These are phyloP conservation scores for Pyrenochaeta sp. DNA, from an alignment of 2,329 filamentous ascomycete species.

Conservation along the genomic window DNA sequence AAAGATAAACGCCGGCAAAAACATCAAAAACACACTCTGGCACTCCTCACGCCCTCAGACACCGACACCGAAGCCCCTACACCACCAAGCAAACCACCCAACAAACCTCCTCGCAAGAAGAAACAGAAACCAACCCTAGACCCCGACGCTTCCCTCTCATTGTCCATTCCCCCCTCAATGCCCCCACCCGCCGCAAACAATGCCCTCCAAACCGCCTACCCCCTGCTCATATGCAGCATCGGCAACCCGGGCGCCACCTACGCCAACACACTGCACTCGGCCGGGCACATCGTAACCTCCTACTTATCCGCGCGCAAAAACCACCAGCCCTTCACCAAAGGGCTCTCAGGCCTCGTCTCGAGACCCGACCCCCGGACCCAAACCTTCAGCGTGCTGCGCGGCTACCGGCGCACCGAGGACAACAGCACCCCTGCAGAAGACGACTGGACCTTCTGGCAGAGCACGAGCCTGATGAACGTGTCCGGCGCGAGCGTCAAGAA, in stretches of 20 bases:
- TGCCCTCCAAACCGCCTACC: slow-evolving; percentile 34
- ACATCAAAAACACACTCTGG: slow-evolving; percentile 18
- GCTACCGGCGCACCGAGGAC: slow-evolving; percentile 21
- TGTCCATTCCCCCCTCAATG: slow-evolving; percentile 11
- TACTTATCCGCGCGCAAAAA: slow-evolving; percentile 27
- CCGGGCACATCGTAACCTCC: slow-evolving; percentile 80
- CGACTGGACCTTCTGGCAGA: slow-evolving; percentile 74
- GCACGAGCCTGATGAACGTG: slow-evolving; percentile 82
- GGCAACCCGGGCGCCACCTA: slow-evolving; percentile 78
- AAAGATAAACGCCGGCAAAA: slow-evolving; percentile 35
- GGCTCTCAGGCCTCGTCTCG: slow-evolving; percentile 39
- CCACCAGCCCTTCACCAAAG: slow-evolving; percentile 41
- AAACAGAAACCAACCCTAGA: slow-evolving; percentile 3
- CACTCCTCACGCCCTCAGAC: slow-evolving; percentile 22
- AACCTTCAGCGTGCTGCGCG: slow-evolving; percentile 57
- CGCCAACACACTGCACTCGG: slow-evolving; percentile 81
- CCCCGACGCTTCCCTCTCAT: neutral
- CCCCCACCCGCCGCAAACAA: slow-evolving; percentile 33
- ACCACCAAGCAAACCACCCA: slow-evolving; percentile 17
- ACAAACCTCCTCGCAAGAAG: slow-evolving; percentile 24
- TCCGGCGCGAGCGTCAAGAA: slow-evolving; percentile 74
- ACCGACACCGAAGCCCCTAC: slow-evolving; percentile 23
- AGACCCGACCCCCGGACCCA: slow-evolving; percentile 33
- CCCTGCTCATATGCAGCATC: slow-evolving; percentile 82
- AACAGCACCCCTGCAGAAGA: slow-evolving; percentile 29